Percentiles rank a stretch among this genome's conserved stretches.
Evolutionary conservation across 352 stramenopile species (phyloP).

Genomic region (Phytophthora meadii): DNA sequence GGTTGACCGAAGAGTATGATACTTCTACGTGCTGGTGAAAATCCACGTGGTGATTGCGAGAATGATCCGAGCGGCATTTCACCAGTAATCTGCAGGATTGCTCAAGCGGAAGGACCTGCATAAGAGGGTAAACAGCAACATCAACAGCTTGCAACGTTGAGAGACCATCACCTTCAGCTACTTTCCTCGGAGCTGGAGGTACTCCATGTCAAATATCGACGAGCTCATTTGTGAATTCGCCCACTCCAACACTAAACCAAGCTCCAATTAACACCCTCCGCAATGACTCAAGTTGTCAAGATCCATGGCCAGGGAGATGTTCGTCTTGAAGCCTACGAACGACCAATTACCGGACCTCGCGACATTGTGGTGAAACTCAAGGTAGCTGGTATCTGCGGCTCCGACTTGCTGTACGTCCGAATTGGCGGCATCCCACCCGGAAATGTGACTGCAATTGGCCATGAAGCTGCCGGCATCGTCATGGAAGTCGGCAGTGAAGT

Average conservation of each 20-base stretch:
- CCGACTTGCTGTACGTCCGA: conserved; percentile 34
- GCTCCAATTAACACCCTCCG: neutral
- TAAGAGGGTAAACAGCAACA: conserved; percentile 7
- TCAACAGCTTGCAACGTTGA: neutral
- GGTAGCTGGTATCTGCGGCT: conserved; percentile 35
- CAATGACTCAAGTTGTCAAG: conserved; percentile 34
- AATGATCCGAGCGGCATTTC: conserved; percentile 3
- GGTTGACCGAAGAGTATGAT: no score
- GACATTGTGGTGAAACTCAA: conserved; percentile 35
- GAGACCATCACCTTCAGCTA: neutral
- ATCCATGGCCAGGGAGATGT: conserved; percentile 31
- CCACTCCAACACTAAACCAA: conserved; percentile 8
- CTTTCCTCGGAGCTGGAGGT: neutral
- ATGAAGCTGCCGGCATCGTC: conserved; percentile 30
- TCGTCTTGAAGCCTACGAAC: conserved; percentile 33
- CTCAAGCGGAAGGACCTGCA: neutral
- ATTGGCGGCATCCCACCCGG: conserved; percentile 34
- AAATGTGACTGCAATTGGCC: conserved; percentile 29
- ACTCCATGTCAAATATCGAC: neutral
- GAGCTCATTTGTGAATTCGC: conserved; percentile 29
- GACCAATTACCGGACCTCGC: conserved; percentile 22
- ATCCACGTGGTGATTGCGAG: conserved; percentile 3
- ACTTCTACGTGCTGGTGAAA: neutral
- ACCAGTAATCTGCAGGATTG: conserved; percentile 1
- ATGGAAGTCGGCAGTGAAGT: conserved; percentile 33